Conservation (phyloP, 768 basidiomycete species). For the Kwoniella sp. region DNA sequence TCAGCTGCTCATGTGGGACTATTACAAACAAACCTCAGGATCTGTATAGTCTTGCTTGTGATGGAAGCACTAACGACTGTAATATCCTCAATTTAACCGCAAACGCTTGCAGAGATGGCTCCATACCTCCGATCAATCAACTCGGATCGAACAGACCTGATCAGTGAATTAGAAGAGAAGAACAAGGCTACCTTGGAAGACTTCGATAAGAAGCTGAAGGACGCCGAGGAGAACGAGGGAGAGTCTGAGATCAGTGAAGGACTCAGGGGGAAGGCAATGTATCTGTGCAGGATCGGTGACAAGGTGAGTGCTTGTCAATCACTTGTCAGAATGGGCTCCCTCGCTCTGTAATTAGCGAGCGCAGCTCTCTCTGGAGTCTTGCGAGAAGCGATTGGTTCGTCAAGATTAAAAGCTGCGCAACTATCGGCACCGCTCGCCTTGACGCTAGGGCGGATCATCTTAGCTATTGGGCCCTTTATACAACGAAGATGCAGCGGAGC, state of each 20-base stretch:
- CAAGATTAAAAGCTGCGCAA: too few relatives aligned
- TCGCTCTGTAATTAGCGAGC: background rate
- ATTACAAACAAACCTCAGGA: background rate
- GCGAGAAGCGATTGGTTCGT: too few relatives aligned
- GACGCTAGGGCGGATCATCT: too few relatives aligned
- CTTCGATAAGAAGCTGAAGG: conserved; percentile 75
- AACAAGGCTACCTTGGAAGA: conserved; percentile 73
- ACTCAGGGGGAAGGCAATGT: conserved; percentile 78
- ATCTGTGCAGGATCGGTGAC: conserved; percentile 85
- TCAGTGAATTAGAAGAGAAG: conserved; percentile 66
- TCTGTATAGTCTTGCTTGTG: too few relatives aligned
- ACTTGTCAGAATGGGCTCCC: too few relatives aligned
- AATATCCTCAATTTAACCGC: background rate
- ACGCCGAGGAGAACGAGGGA: conserved; percentile 87
- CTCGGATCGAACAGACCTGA: conserved; percentile 62
- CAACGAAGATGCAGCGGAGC: background rate
- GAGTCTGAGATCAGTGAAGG: conserved; percentile 92
- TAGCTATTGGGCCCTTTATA: too few relatives aligned
- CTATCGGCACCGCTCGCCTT: too few relatives aligned
- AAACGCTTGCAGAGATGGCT: conserved; percentile 71
- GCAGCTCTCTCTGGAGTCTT: background rate
- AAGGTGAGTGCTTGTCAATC: conserved; percentile 58
- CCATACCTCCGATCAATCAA: conserved; percentile 63
- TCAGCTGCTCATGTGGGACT: background rate
- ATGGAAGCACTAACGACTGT: background rate